Percentiles rank a stretch among this genome's conserved stretches.
These are phyloP conservation scores for Pyrenophora tritici-repentis DNA, from an alignment of 2,329 filamentous ascomycete species.

Conservation along the genomic window DNA sequence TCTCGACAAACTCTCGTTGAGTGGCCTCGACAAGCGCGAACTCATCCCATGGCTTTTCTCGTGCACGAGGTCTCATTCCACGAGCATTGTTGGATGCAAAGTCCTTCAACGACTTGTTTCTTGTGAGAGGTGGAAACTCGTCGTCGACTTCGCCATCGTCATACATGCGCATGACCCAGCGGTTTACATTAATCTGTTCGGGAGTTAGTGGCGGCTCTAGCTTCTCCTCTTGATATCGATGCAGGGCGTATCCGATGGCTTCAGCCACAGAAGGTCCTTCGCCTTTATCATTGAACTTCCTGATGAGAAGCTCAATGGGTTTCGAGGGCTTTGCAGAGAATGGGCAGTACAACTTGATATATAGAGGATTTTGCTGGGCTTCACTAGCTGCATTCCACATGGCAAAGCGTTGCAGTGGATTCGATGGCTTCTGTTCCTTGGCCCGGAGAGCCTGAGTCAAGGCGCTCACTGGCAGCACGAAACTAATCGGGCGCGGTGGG, in stretches of 20 bases:
- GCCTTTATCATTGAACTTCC: constrained; percentile 70
- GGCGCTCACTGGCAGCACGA: constrained; percentile 71
- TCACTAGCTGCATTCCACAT: constrained; percentile 78
- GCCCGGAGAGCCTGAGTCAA: constrained; percentile 74
- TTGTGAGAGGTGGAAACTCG: constrained; percentile 78
- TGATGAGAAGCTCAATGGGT: constrained; percentile 73
- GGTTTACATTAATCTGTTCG: constrained; percentile 76
- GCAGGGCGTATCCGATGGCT: constrained; percentile 79
- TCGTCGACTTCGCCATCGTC: constrained; percentile 84
- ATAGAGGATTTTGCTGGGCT: constrained; percentile 67
- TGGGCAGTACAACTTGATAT: constrained; percentile 76
- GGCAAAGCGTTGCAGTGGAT: constrained; percentile 78
- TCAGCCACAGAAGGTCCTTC: constrained; percentile 75
- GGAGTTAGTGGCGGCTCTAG: constrained; percentile 67
- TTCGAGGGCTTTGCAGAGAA: constrained; percentile 69
- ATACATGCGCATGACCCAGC: constrained; percentile 82
- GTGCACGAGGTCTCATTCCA: constrained; percentile 66
- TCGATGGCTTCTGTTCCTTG: constrained; percentile 69
- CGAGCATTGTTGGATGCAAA: constrained; percentile 81
- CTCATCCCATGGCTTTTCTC: constrained; percentile 79
- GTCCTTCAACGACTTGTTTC: constrained; percentile 73
- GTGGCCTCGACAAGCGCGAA: constrained; percentile 79
- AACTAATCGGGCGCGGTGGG: constrained; percentile 73
- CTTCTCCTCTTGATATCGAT: constrained; percentile 78
- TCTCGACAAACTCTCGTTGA: constrained; percentile 69